Conservation (phyloP, 805 yeast species). For the Novakomyces olei region DNA sequence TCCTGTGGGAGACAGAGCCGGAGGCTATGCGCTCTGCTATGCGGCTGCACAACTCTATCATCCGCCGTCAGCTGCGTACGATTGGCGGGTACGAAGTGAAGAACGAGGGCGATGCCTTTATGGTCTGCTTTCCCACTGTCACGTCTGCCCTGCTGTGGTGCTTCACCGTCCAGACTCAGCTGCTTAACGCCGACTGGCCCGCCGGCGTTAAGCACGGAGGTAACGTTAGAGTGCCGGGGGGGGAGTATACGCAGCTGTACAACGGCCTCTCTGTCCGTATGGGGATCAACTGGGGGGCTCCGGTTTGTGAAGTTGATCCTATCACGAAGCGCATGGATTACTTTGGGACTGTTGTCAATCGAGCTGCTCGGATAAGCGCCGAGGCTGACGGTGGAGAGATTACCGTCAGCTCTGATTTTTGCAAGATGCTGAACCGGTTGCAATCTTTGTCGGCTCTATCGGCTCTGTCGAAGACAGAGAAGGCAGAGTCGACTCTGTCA, state of each 20-base stretch:
- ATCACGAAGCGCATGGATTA: conserved; percentile 96
- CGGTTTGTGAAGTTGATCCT: conserved; percentile 86
- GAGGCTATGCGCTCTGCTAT: conserved; percentile 92
- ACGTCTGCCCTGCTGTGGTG: conserved; percentile 85
- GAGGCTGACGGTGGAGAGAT: conserved; percentile 98
- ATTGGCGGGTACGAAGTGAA: conserved; percentile 97
- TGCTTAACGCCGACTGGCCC: conserved; percentile 85
- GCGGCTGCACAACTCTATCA: conserved; percentile 74
- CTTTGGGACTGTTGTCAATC: conserved; percentile 94
- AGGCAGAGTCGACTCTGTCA: no score
- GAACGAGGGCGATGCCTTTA: conserved; percentile 97
- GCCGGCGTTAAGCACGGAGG: conserved; percentile 64
- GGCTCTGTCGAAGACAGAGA: conserved; percentile 9
- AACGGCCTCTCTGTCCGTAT: conserved; percentile 86
- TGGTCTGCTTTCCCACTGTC: conserved; percentile 90
- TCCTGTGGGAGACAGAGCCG: conserved; percentile 82
- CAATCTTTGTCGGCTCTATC: conserved; percentile 15
- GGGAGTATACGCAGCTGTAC: conserved; percentile 31
- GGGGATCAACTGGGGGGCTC: conserved; percentile 98
- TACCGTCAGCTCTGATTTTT: conserved; percentile 61
- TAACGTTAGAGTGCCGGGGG: conserved; percentile 62
- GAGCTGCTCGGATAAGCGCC: conserved; percentile 80
- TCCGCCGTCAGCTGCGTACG: conserved; percentile 80
- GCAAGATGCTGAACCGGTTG: conserved; percentile 44
- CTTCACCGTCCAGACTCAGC: conserved; percentile 69